Evolutionary conservation across 805 yeast genomes (phyloP).

Genomic region (Candida awuae): DNA sequence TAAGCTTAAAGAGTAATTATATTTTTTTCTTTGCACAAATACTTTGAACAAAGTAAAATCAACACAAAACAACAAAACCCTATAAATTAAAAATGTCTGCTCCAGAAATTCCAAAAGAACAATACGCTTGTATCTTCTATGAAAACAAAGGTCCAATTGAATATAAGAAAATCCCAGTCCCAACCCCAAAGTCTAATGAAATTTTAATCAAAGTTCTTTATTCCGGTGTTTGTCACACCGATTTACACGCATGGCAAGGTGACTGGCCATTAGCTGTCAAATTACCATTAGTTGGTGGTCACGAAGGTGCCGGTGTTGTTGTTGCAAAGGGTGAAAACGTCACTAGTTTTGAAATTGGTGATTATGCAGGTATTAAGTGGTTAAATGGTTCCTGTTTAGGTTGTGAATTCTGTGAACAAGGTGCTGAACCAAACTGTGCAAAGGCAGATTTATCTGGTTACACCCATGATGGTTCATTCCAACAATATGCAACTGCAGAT

Average conservation of each 20-base stretch:
- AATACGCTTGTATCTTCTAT: conserved; percentile 61
- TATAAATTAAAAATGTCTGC: conserved; percentile 34
- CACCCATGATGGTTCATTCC: conserved; percentile 86
- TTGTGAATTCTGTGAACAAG: conserved; percentile 61
- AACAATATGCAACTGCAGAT: conserved; percentile 83
- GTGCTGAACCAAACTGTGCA: conserved; percentile 64
- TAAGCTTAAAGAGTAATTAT: no score
- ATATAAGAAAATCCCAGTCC: conserved; percentile 67
- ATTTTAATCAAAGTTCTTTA: conserved; percentile 66
- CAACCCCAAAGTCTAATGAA: conserved; percentile 65
- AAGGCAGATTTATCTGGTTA: conserved; percentile 72
- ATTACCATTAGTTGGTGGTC: conserved; percentile 73
- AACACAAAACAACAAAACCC: not conserved
- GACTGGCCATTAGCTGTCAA: conserved; percentile 76
- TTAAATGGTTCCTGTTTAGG: conserved; percentile 62
- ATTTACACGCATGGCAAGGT: conserved; percentile 84
- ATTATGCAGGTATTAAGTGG: conserved; percentile 76
- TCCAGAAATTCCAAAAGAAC: conserved; percentile 45
- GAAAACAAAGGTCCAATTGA: conserved; percentile 50
- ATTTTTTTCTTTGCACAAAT: not conserved
- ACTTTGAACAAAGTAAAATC: no score
- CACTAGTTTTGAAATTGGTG: conserved; percentile 61
- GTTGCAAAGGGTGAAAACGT: conserved; percentile 66
- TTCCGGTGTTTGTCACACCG: conserved; percentile 89
- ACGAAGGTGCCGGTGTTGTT: conserved; percentile 79